phyloP scores from a whole-genome alignment of 2,329 filamentous ascomycete species.

The Xylaria sp. region DNA sequence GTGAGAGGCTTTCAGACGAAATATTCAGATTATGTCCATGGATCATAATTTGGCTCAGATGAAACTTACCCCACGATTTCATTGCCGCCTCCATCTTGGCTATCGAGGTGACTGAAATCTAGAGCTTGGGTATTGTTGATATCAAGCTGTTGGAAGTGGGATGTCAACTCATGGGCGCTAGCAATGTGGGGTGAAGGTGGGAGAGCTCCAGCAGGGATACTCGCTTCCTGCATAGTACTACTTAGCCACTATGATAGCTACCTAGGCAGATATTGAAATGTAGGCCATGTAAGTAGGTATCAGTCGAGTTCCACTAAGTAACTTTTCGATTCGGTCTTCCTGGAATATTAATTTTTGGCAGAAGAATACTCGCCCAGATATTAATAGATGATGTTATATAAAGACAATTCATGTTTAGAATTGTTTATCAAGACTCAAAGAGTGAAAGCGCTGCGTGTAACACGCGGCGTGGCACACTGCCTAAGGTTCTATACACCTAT shows the following conservation, averaged over 20 bases:
- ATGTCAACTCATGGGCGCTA: conserved; percentile 17
- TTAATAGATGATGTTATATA: too few species aligned
- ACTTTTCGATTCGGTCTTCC: too few species aligned
- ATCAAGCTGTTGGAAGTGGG: conserved; percentile 16
- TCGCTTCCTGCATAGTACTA: conserved; percentile 3
- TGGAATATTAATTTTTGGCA: too few species aligned
- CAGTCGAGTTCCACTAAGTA: not conserved
- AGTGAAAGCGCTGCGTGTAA: not conserved
- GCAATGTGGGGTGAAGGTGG: conserved; percentile 38
- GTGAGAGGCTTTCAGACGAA: conserved; percentile 8
- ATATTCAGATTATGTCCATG: conserved; percentile 36
- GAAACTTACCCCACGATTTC: conserved; percentile 68
- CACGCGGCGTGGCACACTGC: not conserved
- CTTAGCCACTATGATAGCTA: not conserved
- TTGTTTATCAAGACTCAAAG: not conserved
- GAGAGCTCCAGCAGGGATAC: conserved; percentile 12
- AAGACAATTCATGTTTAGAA: too few species aligned
- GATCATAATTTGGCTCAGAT: conserved; percentile 19
- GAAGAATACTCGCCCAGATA: too few species aligned
- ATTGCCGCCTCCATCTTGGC: conserved; percentile 65
- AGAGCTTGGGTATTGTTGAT: conserved; percentile 22
- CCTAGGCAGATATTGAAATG: not conserved
- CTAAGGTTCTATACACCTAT: not conserved
- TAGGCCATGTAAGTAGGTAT: not conserved
- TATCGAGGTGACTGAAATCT: conserved; percentile 19